Base-by-base conservation (phyloP, 768 basidiomycete species). In the Mrakia frigida region DNA sequence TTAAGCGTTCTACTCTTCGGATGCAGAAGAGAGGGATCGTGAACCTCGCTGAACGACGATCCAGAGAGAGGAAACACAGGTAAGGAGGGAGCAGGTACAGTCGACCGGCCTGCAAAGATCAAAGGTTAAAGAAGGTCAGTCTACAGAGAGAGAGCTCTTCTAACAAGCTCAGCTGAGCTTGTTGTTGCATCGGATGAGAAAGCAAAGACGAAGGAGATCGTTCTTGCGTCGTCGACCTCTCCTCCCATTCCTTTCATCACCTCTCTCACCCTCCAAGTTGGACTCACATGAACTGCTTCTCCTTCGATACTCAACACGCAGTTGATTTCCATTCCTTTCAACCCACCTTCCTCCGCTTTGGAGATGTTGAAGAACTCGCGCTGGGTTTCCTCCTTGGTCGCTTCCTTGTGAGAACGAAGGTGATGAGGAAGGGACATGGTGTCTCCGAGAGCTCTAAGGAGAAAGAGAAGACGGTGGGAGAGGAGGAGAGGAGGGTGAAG, bases 1-100 rank as follows among this genome's bases (percentile, higher is more conserved):
- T 97, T 72, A 98, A 87, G 68, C 94, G 86, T 84, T 99, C 97
- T 31, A 99, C 97, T 74, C 97, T 86, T 71, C 97, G 88, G 80
- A 99, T 89, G 7, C 94, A 94, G 73, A 91, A 93, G 60, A 99
- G 87, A 41, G 97, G 96, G 13, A 98, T 85, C 11, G 94, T 93
- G 84, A 94, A 94, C 61, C 90, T 87, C 76, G 94, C 94, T 33
- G 93, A 94, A 82, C 94, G 94, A 81, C 91, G 89, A 84, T 99
- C 97, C 35, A 96, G 84, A 7, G 94, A 96, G 18, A 90, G 85
- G 84, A 98, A 99, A 28, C 92, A 89, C 13, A 99, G 87, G 84
- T 91, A 98, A 0, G 94, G 93, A 14, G 94, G 88, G 77, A 96
- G 87, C 60, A 99, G 87, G 81, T 94, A 87, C 59, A 98, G 85